Percentiles rank a stretch among this genome's conserved stretches.
Evolutionary conservation across 2,329 filamentous ascomycete species (phyloP).

Genomic region (Fusarium sp.): DNA sequence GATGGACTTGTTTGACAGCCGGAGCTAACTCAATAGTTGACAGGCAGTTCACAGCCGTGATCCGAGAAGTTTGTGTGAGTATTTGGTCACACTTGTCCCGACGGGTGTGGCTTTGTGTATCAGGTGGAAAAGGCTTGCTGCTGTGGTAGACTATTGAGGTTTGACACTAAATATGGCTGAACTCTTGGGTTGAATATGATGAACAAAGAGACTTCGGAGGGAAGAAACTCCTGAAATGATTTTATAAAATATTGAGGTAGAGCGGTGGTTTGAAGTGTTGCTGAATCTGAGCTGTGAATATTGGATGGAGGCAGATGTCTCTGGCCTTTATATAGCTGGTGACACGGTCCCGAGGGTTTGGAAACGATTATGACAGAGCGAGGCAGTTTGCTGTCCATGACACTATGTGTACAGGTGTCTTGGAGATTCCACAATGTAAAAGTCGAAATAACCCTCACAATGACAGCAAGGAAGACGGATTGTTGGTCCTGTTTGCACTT

Average conservation of each 20-base stretch:
- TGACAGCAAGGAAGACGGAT: conserved; percentile 39
- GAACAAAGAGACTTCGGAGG: not conserved
- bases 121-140: conserved; percentile 38
- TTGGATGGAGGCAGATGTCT: conserved; percentile 30
- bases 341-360: conserved; percentile 45
- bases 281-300: conserved; percentile 37
- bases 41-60: conserved; percentile 37
- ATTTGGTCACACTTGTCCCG: conserved; percentile 37
- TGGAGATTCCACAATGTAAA: conserved; percentile 44
- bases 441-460: conserved; percentile 47
- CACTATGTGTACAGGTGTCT: conserved; percentile 46
- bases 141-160: conserved; percentile 19
- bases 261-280: conserved; percentile 23
- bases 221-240: conserved; percentile 2
- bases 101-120: conserved; percentile 40
- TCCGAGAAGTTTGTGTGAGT: conserved; percentile 45
- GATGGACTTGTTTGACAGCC: conserved; percentile 19
- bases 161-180: conserved; percentile 10
- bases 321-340: conserved; percentile 48
- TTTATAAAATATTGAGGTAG: conserved; percentile 9
- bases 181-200: conserved; percentile 3
- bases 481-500: conserved; percentile 46
- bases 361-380: conserved; percentile 38
- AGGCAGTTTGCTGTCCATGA: conserved; percentile 48
- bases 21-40: conserved; percentile 29